Evolutionary conservation across 129 eudicot species (phyloP).

Genomic region (Saussurea involucrata): DNA sequence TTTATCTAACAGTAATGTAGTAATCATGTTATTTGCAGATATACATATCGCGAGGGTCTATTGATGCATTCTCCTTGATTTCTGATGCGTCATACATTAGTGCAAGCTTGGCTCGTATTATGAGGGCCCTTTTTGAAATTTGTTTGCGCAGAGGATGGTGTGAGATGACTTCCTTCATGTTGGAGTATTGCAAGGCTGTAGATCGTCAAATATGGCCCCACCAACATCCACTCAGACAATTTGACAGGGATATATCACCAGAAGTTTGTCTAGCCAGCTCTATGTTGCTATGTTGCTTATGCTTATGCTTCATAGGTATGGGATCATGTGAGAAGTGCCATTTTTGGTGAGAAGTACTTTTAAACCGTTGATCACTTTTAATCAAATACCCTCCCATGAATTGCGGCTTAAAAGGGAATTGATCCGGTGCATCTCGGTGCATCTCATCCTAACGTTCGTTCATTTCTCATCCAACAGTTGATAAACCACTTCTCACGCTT

Average conservation of each 20-base stretch:
- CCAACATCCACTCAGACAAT: constrained; percentile 97
- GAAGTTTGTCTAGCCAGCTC: constrained; percentile 51
- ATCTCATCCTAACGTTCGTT: no score
- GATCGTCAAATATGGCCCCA: constrained; percentile 99
- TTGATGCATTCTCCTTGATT: constrained; percentile 74
- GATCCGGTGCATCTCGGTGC: no score
- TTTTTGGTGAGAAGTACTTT: no score
- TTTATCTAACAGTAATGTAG: constrained; percentile 18
- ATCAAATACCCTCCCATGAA: no score
- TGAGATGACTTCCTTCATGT: constrained; percentile 93
- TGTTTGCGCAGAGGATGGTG: constrained; percentile 99
- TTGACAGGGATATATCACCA: constrained; percentile 75
- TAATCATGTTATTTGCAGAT: constrained; percentile 44
- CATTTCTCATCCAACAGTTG: no score
- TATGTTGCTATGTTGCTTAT: background rate
- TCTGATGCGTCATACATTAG: constrained; percentile 98
- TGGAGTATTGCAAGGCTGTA: constrained; percentile 98
- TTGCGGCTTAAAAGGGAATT: no score
- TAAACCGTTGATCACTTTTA: no score
- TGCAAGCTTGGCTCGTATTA: constrained; percentile 97
- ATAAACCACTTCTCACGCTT: no score
- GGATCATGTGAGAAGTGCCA: no score
- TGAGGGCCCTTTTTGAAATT: constrained; percentile 94
- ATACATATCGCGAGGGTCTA: constrained; percentile 86
- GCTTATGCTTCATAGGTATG: no score